Percentiles rank a stretch among this genome's conserved stretches.
Evolutionary conservation across 139 green algal genomes (phyloP).

Genomic region (Micractinium conductrix): DNA sequence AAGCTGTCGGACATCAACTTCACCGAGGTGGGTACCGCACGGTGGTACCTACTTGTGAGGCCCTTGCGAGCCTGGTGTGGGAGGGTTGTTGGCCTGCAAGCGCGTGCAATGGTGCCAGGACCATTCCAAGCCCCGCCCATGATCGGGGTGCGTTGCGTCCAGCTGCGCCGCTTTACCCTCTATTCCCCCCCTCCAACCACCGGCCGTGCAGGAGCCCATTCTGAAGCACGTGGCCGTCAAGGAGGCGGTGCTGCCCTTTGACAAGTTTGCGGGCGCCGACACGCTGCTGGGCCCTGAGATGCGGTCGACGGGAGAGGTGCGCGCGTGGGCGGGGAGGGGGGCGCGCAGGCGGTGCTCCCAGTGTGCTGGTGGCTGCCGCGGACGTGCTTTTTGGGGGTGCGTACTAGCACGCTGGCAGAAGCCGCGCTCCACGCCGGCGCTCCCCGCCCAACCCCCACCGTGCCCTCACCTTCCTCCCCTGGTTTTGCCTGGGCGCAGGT

Average conservation of each 20-base stretch:
- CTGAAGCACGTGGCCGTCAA: slow-evolving; percentile 96
- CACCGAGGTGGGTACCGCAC: slow-evolving; percentile 91
- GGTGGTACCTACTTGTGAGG: no score
- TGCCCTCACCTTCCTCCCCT: not conserved
- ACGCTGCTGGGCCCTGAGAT: slow-evolving; percentile 99
- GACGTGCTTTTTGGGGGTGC: no score
- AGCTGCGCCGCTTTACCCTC: no score
- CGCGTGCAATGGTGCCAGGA: no score
- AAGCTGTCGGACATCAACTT: slow-evolving; percentile 90
- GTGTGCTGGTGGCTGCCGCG: not conserved
- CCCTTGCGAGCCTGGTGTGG: no score
- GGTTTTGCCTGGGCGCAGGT: slow-evolving; percentile 71
- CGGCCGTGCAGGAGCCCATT: slow-evolving; percentile 10
- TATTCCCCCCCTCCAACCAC: not conserved
- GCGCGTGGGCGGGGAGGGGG: not conserved
- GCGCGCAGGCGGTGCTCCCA: not conserved
- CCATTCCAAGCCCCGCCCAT: no score
- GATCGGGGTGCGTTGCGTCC: no score
- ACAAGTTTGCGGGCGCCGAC: slow-evolving; percentile 98
- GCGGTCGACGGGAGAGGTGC: slow-evolving; percentile 85
- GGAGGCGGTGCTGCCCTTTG: slow-evolving; percentile 99
- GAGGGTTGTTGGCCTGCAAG: no score
- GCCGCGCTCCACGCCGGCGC: not conserved
- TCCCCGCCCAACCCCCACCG: not conserved
- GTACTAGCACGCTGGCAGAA: no score